Conservation (phyloP, 345 rosid species). For the Gynandropsis gynandra region DNA sequence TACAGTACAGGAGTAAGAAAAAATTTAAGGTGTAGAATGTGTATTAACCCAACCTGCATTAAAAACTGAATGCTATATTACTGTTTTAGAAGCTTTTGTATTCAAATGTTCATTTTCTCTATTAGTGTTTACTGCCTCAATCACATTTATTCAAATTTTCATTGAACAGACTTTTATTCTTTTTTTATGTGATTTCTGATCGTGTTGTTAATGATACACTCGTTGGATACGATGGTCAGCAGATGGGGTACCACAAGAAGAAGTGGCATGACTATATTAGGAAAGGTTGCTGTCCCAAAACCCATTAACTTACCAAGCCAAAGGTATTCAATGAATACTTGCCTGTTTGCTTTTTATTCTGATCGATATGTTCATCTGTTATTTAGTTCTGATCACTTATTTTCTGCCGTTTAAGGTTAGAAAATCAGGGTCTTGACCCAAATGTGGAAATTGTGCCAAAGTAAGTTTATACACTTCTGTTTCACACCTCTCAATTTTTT, state of each 20-base stretch:
- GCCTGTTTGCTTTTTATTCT: conserved; percentile 1
- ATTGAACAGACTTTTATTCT: neutral
- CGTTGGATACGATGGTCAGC: conserved; percentile 13
- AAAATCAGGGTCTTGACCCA: conserved; percentile 94
- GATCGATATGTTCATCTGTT: neutral
- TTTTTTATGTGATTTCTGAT: conserved; percentile 2
- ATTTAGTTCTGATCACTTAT: neutral
- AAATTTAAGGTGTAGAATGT: no score
- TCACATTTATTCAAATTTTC: no score
- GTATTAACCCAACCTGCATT: no score
- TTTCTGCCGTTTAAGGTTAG: conserved; percentile 54
- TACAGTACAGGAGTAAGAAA: neutral
- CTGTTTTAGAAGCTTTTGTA: no score
- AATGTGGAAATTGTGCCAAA: conserved; percentile 98
- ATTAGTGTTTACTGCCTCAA: no score
- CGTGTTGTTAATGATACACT: neutral
- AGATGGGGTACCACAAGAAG: conserved; percentile 85
- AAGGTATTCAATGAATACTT: conserved; percentile 42
- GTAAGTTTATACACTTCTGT: conserved; percentile 49
- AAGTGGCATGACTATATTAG: conserved; percentile 86
- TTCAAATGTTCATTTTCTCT: no score
- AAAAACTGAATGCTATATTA: no score
- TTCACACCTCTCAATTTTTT: conserved; percentile 5
- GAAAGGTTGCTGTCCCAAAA: conserved; percentile 94
- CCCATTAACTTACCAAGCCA: conserved; percentile 98